Base-by-base conservation (phyloP, 2,329 filamentous ascomycete genomes). In the Fusarium xyrophilum region DNA sequence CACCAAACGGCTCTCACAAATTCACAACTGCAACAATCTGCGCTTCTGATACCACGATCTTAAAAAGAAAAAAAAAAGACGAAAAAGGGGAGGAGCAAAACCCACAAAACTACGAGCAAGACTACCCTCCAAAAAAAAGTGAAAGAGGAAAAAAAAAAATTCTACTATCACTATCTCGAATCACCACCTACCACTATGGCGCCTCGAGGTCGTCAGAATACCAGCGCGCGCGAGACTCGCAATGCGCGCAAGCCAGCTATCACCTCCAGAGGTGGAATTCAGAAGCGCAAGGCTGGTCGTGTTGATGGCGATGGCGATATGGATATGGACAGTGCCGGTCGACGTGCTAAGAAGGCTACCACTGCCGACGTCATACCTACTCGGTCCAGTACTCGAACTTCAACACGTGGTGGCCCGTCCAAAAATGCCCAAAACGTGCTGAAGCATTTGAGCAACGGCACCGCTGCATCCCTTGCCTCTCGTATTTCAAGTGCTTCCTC, bases 261-360 rank as follows among this genome's bases (percentile, higher is more conserved):
- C 46, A 71, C 76, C n/a, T 68, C 71, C 33, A 79, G 83, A 69
- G 82, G 82, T 36, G 86, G 86, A 32, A 83, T 88, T 56, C 77
- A 80, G 23, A 88, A 87, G 75, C 83, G 83, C 48, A 82, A 74
- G 52, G 72, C 51, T 44, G 66, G 73, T 6, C 82, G 79, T 64
- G 74, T 81, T 50, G 86, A 88, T 70, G 79, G 81, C 55, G 86
- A 88, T 79, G 86, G 86, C 33, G 86, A 89, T 70, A 80, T 89
- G n/a, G 81, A 86, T 33, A 89, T 89, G 86, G 84, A 84, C 67
- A 77, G 76, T 48, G 68, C 76, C 23, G 74, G 73, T 47, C 74
- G 77, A 67, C 76, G 79, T 60, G 64, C 75, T n/a, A 78, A 76
- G 58, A 79, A 74, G 70, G 42, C 75, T 30, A 55, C 75, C 36